A percentile compares a stretch with the other conserved stretches of the same genome.
phyloP scores from a whole-genome alignment of 2,329 filamentous ascomycete genomes.

The Trichothecium sympodiale region DNA sequence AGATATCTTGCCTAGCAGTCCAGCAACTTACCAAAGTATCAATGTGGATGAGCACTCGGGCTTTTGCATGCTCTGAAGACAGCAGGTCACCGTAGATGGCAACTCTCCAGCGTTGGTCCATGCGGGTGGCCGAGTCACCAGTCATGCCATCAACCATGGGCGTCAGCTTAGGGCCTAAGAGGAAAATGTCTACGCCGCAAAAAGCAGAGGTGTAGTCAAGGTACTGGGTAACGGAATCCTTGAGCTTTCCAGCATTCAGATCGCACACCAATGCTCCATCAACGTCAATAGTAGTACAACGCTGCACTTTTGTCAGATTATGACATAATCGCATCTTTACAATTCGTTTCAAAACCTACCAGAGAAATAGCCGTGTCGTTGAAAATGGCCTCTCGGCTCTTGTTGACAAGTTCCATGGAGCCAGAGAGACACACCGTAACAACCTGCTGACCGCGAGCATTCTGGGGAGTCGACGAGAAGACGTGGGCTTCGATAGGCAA shows the following conservation, averaged over 20 bases:
- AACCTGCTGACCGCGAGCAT: slow-evolving; percentile 52
- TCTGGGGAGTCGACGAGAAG: slow-evolving; percentile 69
- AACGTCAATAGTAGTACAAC: slow-evolving; percentile 86
- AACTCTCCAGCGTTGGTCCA: slow-evolving; percentile 83
- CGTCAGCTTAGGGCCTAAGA: slow-evolving; percentile 80
- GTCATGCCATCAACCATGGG: slow-evolving; percentile 65
- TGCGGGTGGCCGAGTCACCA: slow-evolving; percentile 70
- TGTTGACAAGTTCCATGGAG: slow-evolving; percentile 75
- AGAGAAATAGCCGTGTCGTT: slow-evolving; percentile 87
- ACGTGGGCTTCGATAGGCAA: slow-evolving; percentile 75
- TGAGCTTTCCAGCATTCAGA: slow-evolving; percentile 51
- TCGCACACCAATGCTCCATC: slow-evolving; percentile 86
- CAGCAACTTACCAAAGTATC: slow-evolving; percentile 63
- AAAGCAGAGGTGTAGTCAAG: slow-evolving; percentile 78
- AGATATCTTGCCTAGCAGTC: too few relatives aligned
- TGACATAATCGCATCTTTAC: background rate
- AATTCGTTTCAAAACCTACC: slow-evolving; percentile 48
- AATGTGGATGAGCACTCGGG: slow-evolving; percentile 90
- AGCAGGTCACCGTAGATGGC: slow-evolving; percentile 93
- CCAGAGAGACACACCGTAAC: slow-evolving; percentile 90
- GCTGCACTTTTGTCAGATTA: slow-evolving; percentile 36
- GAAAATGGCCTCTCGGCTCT: slow-evolving; percentile 79
- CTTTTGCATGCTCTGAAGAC: slow-evolving; percentile 94
- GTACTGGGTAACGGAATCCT: slow-evolving; percentile 67
- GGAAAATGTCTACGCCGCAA: slow-evolving; percentile 92